Conservation (phyloP, 768 basidiomycete species). For the Gymnopilus dilepis region DNA sequence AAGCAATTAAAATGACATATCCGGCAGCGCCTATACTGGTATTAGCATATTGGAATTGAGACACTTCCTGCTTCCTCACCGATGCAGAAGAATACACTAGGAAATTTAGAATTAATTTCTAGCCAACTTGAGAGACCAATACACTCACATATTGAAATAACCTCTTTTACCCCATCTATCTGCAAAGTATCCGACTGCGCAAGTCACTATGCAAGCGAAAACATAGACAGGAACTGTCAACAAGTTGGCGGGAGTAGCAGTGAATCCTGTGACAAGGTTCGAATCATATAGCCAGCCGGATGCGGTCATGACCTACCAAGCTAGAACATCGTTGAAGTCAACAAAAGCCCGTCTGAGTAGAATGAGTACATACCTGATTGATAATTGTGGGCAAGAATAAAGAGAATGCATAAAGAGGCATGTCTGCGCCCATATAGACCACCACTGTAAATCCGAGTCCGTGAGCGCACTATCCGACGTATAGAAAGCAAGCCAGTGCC, state of each 20-base stretch:
- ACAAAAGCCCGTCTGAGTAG: conserved; percentile 26
- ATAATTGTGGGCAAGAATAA: conserved; percentile 84
- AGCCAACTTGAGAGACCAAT: neutral
- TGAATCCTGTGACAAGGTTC: conserved; percentile 46
- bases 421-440: conserved; percentile 60
- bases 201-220: conserved; percentile 70
- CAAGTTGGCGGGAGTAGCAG: conserved; percentile 76
- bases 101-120: neutral
- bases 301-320: conserved; percentile 13
- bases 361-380: conserved; percentile 52
- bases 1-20: conserved; percentile 72
- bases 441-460: conserved; percentile 45
- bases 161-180: conserved; percentile 67
- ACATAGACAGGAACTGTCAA: conserved; percentile 80
- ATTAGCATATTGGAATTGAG: conserved; percentile 7
- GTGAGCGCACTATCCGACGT: neutral
- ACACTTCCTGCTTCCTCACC: conserved; percentile 32
- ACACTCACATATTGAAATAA: conserved; percentile 63
- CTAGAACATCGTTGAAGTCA: conserved; percentile 11
- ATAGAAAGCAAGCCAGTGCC: neutral
- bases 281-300: neutral
- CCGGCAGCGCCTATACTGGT: conserved; percentile 53
- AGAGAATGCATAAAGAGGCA: conserved; percentile 78
- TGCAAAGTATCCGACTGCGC: conserved; percentile 63
- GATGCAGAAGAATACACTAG: conserved; percentile 42